Percentiles rank a stretch among this genome's conserved stretches.
These are phyloP conservation scores for Megacollybia platyphylla DNA, from an alignment of 1,284 basidiomycete species.

Conservation along the genomic window DNA sequence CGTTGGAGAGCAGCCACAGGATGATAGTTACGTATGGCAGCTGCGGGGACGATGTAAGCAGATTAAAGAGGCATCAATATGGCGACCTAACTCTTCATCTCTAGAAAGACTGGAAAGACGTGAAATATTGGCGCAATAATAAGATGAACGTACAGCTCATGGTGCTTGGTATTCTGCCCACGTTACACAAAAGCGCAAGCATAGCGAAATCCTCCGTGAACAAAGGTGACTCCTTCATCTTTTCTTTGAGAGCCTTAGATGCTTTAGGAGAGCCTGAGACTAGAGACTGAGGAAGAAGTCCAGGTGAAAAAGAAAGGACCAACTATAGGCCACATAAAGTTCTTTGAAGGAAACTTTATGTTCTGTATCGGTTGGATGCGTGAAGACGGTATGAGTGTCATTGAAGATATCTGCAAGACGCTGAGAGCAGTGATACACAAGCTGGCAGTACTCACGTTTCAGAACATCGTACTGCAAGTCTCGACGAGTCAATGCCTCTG, in stretches of 20 bases:
- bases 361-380: constrained; percentile 38
- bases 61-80: neutral
- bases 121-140: constrained; percentile 2
- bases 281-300: too few relatives aligned
- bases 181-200: constrained; percentile 64
- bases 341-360: constrained; percentile 54
- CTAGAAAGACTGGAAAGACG: constrained; percentile 44
- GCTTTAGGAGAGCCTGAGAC: constrained; percentile 46
- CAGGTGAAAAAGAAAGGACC: too few relatives aligned
- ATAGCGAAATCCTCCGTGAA: constrained; percentile 71
- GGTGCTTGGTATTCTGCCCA: constrained; percentile 70
- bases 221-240: constrained; percentile 48
- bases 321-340: constrained; percentile 39
- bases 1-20: constrained; percentile 73
- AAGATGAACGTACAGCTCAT: constrained; percentile 55
- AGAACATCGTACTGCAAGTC: constrained; percentile 74
- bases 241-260: constrained; percentile 43
- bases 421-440: too few relatives aligned
- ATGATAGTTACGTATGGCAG: constrained; percentile 71
- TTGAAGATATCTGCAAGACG: constrained; percentile 36
- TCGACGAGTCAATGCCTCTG: constrained; percentile 44
- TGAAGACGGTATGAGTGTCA: constrained; percentile 47
- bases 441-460: constrained; percentile 10
- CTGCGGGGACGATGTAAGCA: neutral
- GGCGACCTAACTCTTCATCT: constrained; percentile 50